A percentile compares a stretch with the other conserved stretches of the same genome.
These are phyloP conservation scores for Chlorella vulgaris DNA, from an alignment of 139 green algal species.

Conservation along the genomic window DNA sequence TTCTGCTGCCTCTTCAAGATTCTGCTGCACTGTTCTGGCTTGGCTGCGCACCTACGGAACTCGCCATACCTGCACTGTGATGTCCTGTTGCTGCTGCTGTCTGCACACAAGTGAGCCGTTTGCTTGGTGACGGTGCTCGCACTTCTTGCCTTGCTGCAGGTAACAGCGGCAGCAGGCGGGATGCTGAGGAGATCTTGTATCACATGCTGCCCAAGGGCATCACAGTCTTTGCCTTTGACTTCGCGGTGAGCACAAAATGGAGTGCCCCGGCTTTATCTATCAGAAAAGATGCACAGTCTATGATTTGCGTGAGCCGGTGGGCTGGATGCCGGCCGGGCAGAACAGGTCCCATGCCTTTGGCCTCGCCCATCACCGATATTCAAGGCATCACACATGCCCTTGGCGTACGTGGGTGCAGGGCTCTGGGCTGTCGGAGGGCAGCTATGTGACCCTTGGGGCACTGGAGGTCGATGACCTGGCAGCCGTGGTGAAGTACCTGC, in stretches of 20 bases:
- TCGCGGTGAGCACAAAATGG: slow-evolving; percentile 57
- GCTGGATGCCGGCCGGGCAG: background rate
- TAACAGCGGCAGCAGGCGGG: slow-evolving; percentile 85
- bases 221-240: slow-evolving; percentile 88
- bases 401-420: too few species aligned
- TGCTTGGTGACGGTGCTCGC: too few species aligned
- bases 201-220: slow-evolving; percentile 77
- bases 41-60: background rate
- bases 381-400: too few species aligned
- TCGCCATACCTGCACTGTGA: too few species aligned
- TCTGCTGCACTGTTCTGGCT: background rate
- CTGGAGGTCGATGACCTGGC: slow-evolving; percentile 87
- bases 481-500: slow-evolving; percentile 64
- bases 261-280: background rate
- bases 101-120: too few species aligned
- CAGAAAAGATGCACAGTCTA: too few species aligned
- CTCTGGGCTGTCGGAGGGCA: slow-evolving; percentile 85
- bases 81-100: too few species aligned
- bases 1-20: background rate
- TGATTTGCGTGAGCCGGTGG: background rate
- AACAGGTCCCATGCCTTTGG: too few species aligned
- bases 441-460: slow-evolving; percentile 91
- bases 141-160: background rate
- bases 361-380: too few species aligned
- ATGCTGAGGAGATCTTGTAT: slow-evolving; percentile 83